These are phyloP conservation scores for Geosmithia putterillii DNA, from an alignment of 2,329 filamentous ascomycete genomes.

Conservation along the genomic window DNA sequence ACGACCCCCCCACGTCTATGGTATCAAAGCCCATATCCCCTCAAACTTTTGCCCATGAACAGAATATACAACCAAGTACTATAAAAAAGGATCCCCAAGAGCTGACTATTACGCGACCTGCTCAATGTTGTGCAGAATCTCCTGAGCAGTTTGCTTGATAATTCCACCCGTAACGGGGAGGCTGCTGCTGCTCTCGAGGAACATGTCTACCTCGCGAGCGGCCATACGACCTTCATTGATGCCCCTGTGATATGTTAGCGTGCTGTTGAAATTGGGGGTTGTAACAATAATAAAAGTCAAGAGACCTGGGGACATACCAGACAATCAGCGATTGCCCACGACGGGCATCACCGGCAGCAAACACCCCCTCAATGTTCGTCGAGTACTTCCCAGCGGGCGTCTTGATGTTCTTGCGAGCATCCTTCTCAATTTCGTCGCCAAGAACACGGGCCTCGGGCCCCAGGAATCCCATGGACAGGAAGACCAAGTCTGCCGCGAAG, in stretches of 20 bases:
- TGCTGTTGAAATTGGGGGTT: background rate
- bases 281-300: background rate
- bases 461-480: constrained; percentile 95
- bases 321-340: constrained; percentile 93
- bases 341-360: constrained; percentile 89
- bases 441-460: constrained; percentile 84
- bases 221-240: constrained; percentile 95
- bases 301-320: constrained; percentile 48
- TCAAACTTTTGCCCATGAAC: no score
- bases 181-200: constrained; percentile 65
- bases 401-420: constrained; percentile 92
- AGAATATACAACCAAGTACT: no score
- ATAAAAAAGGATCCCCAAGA: no score
- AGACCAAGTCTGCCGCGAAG: constrained; percentile 90
- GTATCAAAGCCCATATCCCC: no score
- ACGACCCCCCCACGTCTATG: no score
- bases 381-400: constrained; percentile 76
- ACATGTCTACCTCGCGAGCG: constrained; percentile 83
- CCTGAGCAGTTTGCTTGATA: constrained; percentile 67
- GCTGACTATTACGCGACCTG: no score
- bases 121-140: constrained; percentile 38
- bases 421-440: constrained; percentile 80
- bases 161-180: constrained; percentile 90
- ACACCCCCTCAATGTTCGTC: constrained; percentile 80
- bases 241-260: constrained; percentile 42